Evolutionary conservation across 2,329 filamentous ascomycete genomes (phyloP), one percentile per base, ranked within the genome.

Genomic region (Rutstroemia sp.): DNA sequence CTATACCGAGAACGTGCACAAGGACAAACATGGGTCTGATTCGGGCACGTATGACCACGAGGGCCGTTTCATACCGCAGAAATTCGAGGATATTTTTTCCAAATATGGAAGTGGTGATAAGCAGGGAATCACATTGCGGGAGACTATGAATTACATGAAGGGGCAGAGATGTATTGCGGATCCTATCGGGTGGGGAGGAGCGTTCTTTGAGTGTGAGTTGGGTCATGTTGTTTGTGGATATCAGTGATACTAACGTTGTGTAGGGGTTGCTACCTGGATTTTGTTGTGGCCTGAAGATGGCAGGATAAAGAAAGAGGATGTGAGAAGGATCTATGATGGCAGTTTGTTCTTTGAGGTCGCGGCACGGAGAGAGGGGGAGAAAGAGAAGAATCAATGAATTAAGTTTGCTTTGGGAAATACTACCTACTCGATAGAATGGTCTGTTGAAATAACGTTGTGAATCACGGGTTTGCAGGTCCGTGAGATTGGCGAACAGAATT

Each of bases 271-370:
- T 0, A 77, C 77, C 0, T 81, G 78, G 56, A 62, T 82, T 16
- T 69, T 84, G 46, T 68, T 82, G 5, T 78, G 76, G 76, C 79
- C 80, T 0, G 73, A 75, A 42, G 78, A 84, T 63, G 80, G 80
- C 0, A 71, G 71, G 51, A 74, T 83, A 69, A 73, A 69, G 63
- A 84, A 84, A 68, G 79, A 84, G 47, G 80, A 84, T 53, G 72
- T 80, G 18, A 66, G 77, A n/a, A 65, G 74, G 7, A 69, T 80
- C 5, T 80, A 75, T 61, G 77, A 80, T 65, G 78, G 79, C 8
- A 78, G 76, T 64, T 71, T 79, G 44, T 80, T 78, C 60, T 75
- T 76, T 59, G 70, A 66, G 19, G 71, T 74, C 57, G 71, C 70
- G 5, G 69, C 71, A 56, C 61, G 65, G 45, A 60, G 58, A 14